A percentile compares a stretch with the other conserved stretches of the same genome.
Evolutionary conservation across 768 basidiomycete genomes (phyloP).

Genomic region (Neoboletus subvelutipes): DNA sequence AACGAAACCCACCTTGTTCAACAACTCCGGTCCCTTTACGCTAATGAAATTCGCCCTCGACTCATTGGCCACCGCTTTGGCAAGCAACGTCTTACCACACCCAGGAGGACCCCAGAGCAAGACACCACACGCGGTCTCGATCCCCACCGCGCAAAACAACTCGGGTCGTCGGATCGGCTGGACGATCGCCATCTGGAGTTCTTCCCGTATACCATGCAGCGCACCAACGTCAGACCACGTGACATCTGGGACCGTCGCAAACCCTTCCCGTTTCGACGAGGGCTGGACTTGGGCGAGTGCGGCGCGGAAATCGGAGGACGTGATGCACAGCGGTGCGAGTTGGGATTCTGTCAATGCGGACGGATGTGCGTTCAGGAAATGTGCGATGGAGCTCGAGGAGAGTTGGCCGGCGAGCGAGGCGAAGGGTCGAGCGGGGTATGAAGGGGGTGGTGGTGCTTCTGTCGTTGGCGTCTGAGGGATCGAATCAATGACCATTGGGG

Average conservation of each 20-base stretch:
- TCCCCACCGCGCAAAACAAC: slow-evolving; percentile 84
- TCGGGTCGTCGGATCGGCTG: slow-evolving; percentile 91
- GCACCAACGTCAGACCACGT: slow-evolving; percentile 96
- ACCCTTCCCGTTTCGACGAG: slow-evolving; percentile 96
- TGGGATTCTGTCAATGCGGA: slow-evolving; percentile 73
- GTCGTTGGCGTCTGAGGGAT: slow-evolving; percentile 17
- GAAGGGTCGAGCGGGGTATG: slow-evolving; percentile 32
- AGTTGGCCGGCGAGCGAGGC: slow-evolving; percentile 40
- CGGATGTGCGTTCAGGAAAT: slow-evolving; percentile 88
- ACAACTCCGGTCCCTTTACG: slow-evolving; percentile 92
- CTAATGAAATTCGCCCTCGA: slow-evolving; percentile 95
- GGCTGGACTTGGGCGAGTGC: slow-evolving; percentile 93
- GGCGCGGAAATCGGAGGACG: slow-evolving; percentile 69
- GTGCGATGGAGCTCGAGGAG: slow-evolving; percentile 71
- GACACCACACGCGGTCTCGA: slow-evolving; percentile 90
- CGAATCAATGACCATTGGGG: slow-evolving; percentile 40
- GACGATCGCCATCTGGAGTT: slow-evolving; percentile 96
- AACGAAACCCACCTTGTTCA: slow-evolving; percentile 80
- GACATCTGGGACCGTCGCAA: slow-evolving; percentile 94
- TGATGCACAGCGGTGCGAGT: slow-evolving; percentile 80
- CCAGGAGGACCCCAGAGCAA: slow-evolving; percentile 99
- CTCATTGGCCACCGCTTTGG: slow-evolving; percentile 97
- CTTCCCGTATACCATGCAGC: slow-evolving; percentile 79
- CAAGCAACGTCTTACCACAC: slow-evolving; percentile 96
- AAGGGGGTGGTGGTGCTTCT: slow-evolving; percentile 10